These are phyloP conservation scores for Lophium mytilinum DNA, from an alignment of 495 filamentous ascomycete species.

Conservation along the genomic window DNA sequence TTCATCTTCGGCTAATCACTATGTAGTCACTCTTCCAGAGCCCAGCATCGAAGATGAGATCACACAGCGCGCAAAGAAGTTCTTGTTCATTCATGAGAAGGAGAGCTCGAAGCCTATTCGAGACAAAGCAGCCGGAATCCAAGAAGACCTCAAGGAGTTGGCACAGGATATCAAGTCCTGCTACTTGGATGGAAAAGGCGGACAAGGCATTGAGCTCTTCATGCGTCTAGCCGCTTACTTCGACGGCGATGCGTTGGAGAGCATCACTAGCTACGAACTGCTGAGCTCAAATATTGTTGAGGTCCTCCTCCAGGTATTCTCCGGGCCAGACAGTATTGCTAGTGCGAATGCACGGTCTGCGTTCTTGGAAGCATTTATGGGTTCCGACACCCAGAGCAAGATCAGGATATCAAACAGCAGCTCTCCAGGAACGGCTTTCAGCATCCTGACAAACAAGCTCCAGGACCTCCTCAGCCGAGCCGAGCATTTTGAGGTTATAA, in stretches of 20 bases:
- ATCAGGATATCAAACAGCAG: constrained; percentile 54
- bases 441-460: constrained; percentile 83
- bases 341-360: constrained; percentile 61
- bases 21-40: constrained; percentile 40
- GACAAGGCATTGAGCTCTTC: constrained; percentile 59
- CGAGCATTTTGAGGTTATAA: constrained; percentile 96
- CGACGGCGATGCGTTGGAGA: constrained; percentile 76
- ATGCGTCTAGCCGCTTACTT: constrained; percentile 76
- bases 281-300: constrained; percentile 83
- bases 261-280: constrained; percentile 94
- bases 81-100: constrained; percentile 74
- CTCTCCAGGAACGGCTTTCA: constrained; percentile 73
- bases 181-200: constrained; percentile 50
- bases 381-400: constrained; percentile 44
- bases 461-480: constrained; percentile 93
- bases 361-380: constrained; percentile 96
- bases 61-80: constrained; percentile 63
- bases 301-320: constrained; percentile 73
- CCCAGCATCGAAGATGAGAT: constrained; percentile 66
- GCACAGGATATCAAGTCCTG: constrained; percentile 61
- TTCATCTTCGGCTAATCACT: constrained; percentile 39
- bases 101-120: constrained; percentile 61
- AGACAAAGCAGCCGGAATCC: constrained; percentile 65
- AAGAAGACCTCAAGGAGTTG: constrained; percentile 62
- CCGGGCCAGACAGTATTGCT: constrained; percentile 41